Evolutionary conservation across 371 early-diverging fungal species (phyloP), one percentile per base, ranked within the genome.

Genomic region (Apophysomyces sp.): DNA sequence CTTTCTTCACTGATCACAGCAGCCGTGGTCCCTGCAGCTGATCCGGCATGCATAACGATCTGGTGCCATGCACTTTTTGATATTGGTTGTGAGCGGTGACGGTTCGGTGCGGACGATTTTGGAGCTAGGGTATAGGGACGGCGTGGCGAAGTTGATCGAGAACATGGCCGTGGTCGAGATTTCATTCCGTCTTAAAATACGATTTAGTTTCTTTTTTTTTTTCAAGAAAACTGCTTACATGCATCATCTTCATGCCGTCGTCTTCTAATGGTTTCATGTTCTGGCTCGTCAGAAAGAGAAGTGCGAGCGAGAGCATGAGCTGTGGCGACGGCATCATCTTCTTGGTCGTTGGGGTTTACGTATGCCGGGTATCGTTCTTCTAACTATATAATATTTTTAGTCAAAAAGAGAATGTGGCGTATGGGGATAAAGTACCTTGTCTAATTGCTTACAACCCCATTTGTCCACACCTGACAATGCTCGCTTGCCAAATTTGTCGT

Each of bases 1-100:
- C 86, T 84, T 72, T 92, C 90, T 61, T 90, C 89, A 56, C 87
- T 87, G 16, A 90, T 75, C 1, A 88, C 83, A 37, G 89, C 86
- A 13, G 90, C 89, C 16, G 83, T 86, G 11, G 87, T 83, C 34
- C 86, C 83, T 9, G 86, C 81, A 36, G 89, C 85, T 11, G 86
- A 76, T 11, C 85, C 76, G n/a, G 86, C 83, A 34, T 86, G 79
- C 31, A 90, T 71, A 12, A 91, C 86, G 52, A 93, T 71, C 55
- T 85, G 81, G 44, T 79, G 80, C 91, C 89, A 91, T 21, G 87
- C 73, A 68, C 73, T 67, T 55, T 66, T 57, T 9, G 63, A 32
- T 4, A 52, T 54, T 1, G 30, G 55, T 57, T 54, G 39, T 9
- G 55, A 16, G 32, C 54, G 37, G 30, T 60, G 56, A 16, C 57